Evolutionary conservation across 805 yeast species (phyloP).

Genomic region (Hanseniaspora pseudoguilliermondii): DNA sequence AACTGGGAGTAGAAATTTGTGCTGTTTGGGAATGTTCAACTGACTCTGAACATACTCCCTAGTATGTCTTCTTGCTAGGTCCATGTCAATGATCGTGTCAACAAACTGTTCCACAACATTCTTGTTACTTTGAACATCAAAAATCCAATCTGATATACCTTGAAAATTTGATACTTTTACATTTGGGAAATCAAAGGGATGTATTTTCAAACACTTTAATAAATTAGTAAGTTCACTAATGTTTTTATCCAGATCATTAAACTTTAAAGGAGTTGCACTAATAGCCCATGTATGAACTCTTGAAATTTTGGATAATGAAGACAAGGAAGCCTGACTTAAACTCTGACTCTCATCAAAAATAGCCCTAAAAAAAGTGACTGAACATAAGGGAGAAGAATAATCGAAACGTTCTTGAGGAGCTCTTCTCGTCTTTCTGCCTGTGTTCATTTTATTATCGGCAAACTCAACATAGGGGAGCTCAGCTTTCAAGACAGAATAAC

Average conservation of each 20-base stretch:
- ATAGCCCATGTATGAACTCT: slow-evolving; percentile 93
- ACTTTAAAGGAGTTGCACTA: slow-evolving; percentile 74
- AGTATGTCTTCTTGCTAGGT: slow-evolving; percentile 49
- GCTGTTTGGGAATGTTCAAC: slow-evolving; percentile 67
- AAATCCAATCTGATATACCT: not conserved
- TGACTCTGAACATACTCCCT: slow-evolving; percentile 71
- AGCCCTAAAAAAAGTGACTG: slow-evolving; percentile 78
- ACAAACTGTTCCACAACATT: slow-evolving; percentile 15
- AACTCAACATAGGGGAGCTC: slow-evolving; percentile 74
- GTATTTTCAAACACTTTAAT: slow-evolving; percentile 48
- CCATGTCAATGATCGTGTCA: slow-evolving; percentile 18
- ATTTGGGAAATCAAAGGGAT: slow-evolving; percentile 40
- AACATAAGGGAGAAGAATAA: slow-evolving; percentile 70
- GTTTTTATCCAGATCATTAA: slow-evolving; percentile 33
- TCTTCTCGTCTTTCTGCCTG: slow-evolving; percentile 16
- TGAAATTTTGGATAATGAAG: slow-evolving; percentile 35
- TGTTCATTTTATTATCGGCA: slow-evolving; percentile 35
- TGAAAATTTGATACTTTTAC: slow-evolving; percentile 3
- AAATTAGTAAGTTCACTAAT: slow-evolving; percentile 59
- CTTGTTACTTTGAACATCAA: not conserved
- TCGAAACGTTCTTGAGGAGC: slow-evolving; percentile 27
- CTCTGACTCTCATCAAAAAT: slow-evolving; percentile 90
- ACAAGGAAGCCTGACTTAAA: slow-evolving; percentile 31
- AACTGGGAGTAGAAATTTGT: slow-evolving; percentile 51
- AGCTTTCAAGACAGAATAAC: slow-evolving; percentile 55